phyloP scores from a whole-genome alignment of 2,329 filamentous ascomycete species.

The Trichophyton verrucosum region DNA sequence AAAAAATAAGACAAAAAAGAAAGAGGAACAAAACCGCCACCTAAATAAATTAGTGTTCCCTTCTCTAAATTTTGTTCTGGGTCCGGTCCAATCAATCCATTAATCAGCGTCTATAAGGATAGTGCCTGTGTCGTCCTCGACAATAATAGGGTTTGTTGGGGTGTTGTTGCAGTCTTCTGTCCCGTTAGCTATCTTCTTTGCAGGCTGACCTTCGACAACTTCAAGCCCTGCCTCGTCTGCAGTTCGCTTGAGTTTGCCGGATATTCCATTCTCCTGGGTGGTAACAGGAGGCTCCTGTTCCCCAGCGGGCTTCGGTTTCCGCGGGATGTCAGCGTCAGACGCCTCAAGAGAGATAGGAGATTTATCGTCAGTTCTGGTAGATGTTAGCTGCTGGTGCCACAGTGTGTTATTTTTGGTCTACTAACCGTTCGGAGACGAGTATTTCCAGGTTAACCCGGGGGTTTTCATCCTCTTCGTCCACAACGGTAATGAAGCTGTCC shows the following conservation, averaged over 20 bases:
- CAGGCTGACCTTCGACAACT: constrained; percentile 24
- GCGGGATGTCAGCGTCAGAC: constrained; percentile 34
- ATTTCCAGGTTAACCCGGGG: constrained; percentile 71
- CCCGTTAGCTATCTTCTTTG: constrained; percentile 26
- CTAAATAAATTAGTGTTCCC: not conserved
- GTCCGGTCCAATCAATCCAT: constrained; percentile 14
- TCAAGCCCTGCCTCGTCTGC: constrained; percentile 30
- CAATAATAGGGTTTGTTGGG: constrained; percentile 24
- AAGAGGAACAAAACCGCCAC: not conserved
- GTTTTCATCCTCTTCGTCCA: constrained; percentile 58
- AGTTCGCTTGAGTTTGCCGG: constrained; percentile 35
- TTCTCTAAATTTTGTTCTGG: not conserved
- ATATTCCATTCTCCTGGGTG: constrained; percentile 14
- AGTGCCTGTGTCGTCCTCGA: constrained; percentile 45
- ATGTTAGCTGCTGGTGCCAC: constrained; percentile 15
- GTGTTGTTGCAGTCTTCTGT: constrained; percentile 29
- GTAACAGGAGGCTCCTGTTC: constrained; percentile 21
- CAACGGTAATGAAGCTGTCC: constrained; percentile 67
- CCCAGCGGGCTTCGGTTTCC: constrained; percentile 31
- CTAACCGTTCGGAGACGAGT: constrained; percentile 30
- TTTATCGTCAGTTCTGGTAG: constrained; percentile 20
- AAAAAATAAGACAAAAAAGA: not conserved
- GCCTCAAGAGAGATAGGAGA: constrained; percentile 31
- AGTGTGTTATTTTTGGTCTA: not conserved
- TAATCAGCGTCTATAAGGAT: constrained; percentile 56